Conservation (phyloP, 2,329 filamentous ascomycete species). For the Pestalotiopsis sp. region DNA sequence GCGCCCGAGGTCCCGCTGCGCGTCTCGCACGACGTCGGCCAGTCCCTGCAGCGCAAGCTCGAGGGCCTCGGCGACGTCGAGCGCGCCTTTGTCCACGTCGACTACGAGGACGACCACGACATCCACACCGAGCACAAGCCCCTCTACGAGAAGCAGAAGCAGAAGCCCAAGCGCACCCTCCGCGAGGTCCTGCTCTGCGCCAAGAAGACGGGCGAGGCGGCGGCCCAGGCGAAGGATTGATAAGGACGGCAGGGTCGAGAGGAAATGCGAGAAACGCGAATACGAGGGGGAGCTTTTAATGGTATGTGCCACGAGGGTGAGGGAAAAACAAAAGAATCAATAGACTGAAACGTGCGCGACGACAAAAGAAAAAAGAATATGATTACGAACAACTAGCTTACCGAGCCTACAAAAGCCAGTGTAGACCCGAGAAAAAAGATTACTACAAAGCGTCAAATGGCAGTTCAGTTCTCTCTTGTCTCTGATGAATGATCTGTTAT, state of each 20-base stretch:
- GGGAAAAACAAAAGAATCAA: too few relatives aligned
- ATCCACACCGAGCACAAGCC: slow-evolving; percentile 43
- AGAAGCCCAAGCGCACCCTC: slow-evolving; percentile 29
- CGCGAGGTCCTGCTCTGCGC: slow-evolving; percentile 35
- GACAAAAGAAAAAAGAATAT: too few relatives aligned
- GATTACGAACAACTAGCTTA: too few relatives aligned
- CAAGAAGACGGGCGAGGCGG: slow-evolving; percentile 21
- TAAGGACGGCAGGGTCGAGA: neutral
- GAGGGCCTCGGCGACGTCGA: slow-evolving; percentile 49
- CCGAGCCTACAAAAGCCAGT: too few relatives aligned
- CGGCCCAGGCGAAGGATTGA: neutral
- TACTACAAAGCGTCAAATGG: too few relatives aligned
- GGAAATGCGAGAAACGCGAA: neutral
- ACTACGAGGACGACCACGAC: slow-evolving; percentile 43
- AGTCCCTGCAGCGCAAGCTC: slow-evolving; percentile 60
- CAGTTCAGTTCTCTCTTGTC: too few relatives aligned
- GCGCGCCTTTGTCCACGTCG: slow-evolving; percentile 45
- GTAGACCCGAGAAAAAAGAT: too few relatives aligned
- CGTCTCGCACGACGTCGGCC: slow-evolving; percentile 60
- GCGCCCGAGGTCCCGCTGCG: slow-evolving; percentile 53
- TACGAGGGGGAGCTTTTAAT: neutral
- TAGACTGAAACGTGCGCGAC: too few relatives aligned
- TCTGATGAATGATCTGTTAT: too few relatives aligned
- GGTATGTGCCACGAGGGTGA: too few relatives aligned
- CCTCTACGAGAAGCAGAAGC: slow-evolving; percentile 37